phyloP scores from a whole-genome alignment of 257 asterid genomes.

The Petrea volubilis region DNA sequence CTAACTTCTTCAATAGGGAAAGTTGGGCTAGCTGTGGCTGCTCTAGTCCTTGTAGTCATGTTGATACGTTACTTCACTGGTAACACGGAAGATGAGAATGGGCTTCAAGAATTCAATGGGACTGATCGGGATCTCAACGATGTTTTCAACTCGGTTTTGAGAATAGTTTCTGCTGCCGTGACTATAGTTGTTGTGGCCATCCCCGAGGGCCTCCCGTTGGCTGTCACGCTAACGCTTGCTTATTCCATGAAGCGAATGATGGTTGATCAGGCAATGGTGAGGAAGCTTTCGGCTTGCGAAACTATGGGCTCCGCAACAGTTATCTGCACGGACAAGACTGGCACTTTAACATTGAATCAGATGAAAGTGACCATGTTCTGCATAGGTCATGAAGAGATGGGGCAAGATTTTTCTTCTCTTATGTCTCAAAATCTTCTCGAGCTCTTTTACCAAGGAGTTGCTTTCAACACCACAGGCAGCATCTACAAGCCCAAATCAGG shows the following conservation, averaged over 20 bases:
- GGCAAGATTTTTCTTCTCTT: slow-evolving; percentile 4
- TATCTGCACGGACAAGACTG: slow-evolving; percentile 65
- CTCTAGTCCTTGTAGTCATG: slow-evolving; percentile 45
- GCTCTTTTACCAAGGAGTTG: slow-evolving; percentile 45
- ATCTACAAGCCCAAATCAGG: slow-evolving; percentile 37
- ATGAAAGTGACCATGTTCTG: slow-evolving; percentile 50
- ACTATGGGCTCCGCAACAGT: slow-evolving; percentile 69
- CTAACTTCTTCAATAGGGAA: slow-evolving; percentile 49
- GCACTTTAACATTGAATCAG: slow-evolving; percentile 49
- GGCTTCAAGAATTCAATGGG: slow-evolving; percentile 32
- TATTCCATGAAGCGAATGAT: slow-evolving; percentile 63
- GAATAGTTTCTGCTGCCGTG: slow-evolving; percentile 50
- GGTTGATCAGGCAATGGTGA: slow-evolving; percentile 58
- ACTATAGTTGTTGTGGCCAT: slow-evolving; percentile 63
- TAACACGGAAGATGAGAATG: slow-evolving; percentile 23
- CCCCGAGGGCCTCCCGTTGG: slow-evolving; percentile 68
- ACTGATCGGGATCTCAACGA: slow-evolving; percentile 32
- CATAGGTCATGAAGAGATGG: slow-evolving; percentile 33
- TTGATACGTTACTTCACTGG: slow-evolving; percentile 63
- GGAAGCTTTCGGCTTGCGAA: slow-evolving; percentile 70
- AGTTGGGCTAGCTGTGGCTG: slow-evolving; percentile 49
- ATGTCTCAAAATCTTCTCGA: slow-evolving; percentile 32
- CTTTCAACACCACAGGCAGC: slow-evolving; percentile 44
- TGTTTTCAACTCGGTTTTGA: slow-evolving; percentile 42
- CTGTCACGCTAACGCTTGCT: slow-evolving; percentile 58